Evolutionary conservation across 805 yeast genomes (phyloP), one percentile per base, ranked within the genome.

Genomic region (Lachancea sp.): DNA sequence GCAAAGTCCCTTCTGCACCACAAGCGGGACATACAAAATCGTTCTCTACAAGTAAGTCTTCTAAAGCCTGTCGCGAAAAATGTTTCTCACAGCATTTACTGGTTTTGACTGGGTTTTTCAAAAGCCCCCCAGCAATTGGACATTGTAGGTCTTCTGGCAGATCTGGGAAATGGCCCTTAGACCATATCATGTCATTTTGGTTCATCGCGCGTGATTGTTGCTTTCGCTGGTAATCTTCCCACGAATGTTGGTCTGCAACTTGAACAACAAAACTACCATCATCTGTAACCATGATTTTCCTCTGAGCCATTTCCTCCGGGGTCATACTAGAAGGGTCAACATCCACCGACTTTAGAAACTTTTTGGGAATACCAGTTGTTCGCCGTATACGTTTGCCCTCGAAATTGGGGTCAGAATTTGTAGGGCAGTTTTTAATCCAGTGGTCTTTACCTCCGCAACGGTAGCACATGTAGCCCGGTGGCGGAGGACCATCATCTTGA

Each of bases 311-410:
- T 33, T 75, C 83, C 28, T 80, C 86, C 0, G 78, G 73, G 20
- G 90, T 90, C 56, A 84, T 84, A 7, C 49, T 53, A 1, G 53
- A 42, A 1, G 64, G 55, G 48, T 62, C 67, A 12, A 61, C 54
- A 13, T 84, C 85, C 6, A 92, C 79, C 0, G 95, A 82, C 51
- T 87, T 83, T 61, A 92, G 75, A 61, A 87, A 87, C 24, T 94
- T 82, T 62, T 82, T 83, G 2, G 99, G 99, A 56, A 92, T 92
- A 80, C 99, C 99, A 0, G 97, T 92, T 0, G 97, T 89, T 52
- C 95, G 75, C 52, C 85, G 83, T 36, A 92, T 83, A 45, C 94
- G 73, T 56, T 85, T 86, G 15, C 95, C 95, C 57, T 90, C 97
- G 73, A 88, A 88, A 52, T 78, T 84, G 2, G 96, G 96, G 63